phyloP scores from a whole-genome alignment of 2,329 filamentous ascomycete genomes.

The Aureobasidium lini region DNA sequence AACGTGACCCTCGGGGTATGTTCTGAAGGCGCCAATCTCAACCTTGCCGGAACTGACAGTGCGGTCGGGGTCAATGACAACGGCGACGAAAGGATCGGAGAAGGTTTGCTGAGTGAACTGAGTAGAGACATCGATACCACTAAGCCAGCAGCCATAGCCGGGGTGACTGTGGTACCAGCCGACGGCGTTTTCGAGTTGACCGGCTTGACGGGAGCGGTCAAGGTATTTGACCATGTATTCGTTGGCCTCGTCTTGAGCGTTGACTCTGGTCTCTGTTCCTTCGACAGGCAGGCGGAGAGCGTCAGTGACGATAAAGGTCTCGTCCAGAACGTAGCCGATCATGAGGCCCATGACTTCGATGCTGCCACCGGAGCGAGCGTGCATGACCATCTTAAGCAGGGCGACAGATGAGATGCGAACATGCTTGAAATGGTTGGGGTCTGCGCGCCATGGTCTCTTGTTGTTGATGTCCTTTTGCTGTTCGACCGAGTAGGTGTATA shows the following conservation, averaged over 20 bases:
- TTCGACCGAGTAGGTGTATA: slow-evolving; percentile 72
- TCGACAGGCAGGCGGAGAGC: slow-evolving; percentile 91
- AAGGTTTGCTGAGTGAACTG: slow-evolving; percentile 78
- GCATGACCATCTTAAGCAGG: slow-evolving; percentile 98
- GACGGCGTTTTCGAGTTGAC: slow-evolving; percentile 82
- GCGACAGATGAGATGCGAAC: slow-evolving; percentile 91
- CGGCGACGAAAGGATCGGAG: slow-evolving; percentile 85
- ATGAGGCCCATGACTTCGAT: slow-evolving; percentile 97
- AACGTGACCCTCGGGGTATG: slow-evolving; percentile 70
- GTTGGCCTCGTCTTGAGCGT: slow-evolving; percentile 90
- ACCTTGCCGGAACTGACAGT: slow-evolving; percentile 93
- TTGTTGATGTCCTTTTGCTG: slow-evolving; percentile 60
- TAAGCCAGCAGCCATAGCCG: slow-evolving; percentile 96
- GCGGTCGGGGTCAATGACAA: slow-evolving; percentile 93
- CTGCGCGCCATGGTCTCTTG: slow-evolving; percentile 64
- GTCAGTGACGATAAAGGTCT: slow-evolving; percentile 87
- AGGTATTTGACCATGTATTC: slow-evolving; percentile 93
- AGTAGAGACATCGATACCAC: slow-evolving; percentile 88
- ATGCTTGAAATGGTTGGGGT: slow-evolving; percentile 84
- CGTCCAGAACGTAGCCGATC: slow-evolving; percentile 83
- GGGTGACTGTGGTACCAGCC: slow-evolving; percentile 99
- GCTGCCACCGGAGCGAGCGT: slow-evolving; percentile 85
- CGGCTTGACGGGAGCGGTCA: slow-evolving; percentile 63
- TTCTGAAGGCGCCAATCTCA: slow-evolving; percentile 94
- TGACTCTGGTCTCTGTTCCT: slow-evolving; percentile 96